A percentile compares a stretch with the other conserved stretches of the same genome.
Evolutionary conservation across 2,329 filamentous ascomycete species (phyloP).

Genomic region (Gnomoniopsis smithogilvyi): DNA sequence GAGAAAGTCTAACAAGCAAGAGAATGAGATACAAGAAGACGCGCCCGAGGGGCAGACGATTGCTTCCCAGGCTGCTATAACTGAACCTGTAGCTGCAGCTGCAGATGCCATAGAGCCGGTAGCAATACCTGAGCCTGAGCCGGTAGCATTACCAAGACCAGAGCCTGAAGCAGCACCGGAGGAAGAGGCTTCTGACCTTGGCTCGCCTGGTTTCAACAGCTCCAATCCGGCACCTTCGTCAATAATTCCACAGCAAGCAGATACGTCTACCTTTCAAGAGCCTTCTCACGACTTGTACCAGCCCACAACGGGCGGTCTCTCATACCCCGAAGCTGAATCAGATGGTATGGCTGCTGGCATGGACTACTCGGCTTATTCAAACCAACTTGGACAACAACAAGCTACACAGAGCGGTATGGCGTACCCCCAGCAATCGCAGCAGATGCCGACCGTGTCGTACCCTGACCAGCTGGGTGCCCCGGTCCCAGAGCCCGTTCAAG

Average conservation of each 20-base stretch:
- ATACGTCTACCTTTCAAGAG: slow-evolving; percentile 19
- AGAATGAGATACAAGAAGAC: not conserved
- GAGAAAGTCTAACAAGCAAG: slow-evolving; percentile 4
- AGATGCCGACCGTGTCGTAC: not conserved
- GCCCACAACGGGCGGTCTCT: slow-evolving; percentile 22
- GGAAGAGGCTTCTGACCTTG: slow-evolving; percentile 16
- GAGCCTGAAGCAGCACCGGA: not conserved
- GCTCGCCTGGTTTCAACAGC: slow-evolving; percentile 15
- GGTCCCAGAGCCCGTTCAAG: slow-evolving; percentile 1
- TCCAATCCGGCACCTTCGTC: slow-evolving; percentile 24
- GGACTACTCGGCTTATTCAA: slow-evolving; percentile 9
- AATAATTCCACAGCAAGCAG: slow-evolving; percentile 23
- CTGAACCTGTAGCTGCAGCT: not conserved
- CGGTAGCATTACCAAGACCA: not conserved
- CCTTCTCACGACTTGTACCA: slow-evolving; percentile 27
- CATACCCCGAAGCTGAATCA: slow-evolving; percentile 22
- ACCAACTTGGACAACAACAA: not conserved
- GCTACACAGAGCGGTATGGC: not conserved
- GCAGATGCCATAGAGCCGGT: not conserved
- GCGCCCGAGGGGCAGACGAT: not conserved
- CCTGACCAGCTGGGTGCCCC: not conserved
- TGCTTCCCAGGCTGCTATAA: not conserved
- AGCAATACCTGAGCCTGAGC: not conserved
- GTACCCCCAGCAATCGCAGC: slow-evolving; percentile 13
- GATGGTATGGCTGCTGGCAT: slow-evolving; percentile 1